These are phyloP conservation scores for Eragrostis nindensis DNA, from an alignment of 176 grass and related monocot genomes.

Conservation along the genomic window DNA sequence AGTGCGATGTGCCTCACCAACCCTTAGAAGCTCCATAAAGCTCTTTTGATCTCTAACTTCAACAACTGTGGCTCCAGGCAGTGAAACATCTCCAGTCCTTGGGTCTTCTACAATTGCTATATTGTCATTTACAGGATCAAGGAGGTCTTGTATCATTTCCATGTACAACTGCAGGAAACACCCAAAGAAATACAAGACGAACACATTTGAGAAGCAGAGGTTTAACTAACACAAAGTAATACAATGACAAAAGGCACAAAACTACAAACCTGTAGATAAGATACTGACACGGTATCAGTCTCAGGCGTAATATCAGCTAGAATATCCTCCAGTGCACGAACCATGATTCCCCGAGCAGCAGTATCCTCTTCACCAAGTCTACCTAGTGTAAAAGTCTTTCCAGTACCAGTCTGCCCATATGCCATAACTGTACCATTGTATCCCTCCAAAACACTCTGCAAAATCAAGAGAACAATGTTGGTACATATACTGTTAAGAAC, in stretches of 20 bases:
- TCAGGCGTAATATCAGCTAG: constrained; percentile 78
- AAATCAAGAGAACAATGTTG: constrained; percentile 30
- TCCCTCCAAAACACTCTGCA: constrained; percentile 94
- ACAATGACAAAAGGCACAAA: constrained; percentile 4
- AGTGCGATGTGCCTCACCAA: constrained; percentile 93
- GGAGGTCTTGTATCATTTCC: constrained; percentile 99
- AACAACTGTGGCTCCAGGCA: constrained; percentile 85
- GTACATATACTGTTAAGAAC: constrained; percentile 15
- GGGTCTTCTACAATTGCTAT: constrained; percentile 99
- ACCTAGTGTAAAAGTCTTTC: constrained; percentile 98
- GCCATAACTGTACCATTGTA: constrained; percentile 99
- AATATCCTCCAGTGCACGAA: constrained; percentile 99
- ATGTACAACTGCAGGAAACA: constrained; percentile 81
- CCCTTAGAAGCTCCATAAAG: constrained; percentile 90
- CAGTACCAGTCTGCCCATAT: constrained; percentile 99
- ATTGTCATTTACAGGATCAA: constrained; percentile 98
- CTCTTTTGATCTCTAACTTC: constrained; percentile 94
- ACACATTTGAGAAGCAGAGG: constrained; percentile 16
- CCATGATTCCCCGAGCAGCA: constrained; percentile 95
- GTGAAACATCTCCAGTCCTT: constrained; percentile 91
- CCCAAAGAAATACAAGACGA: constrained; percentile 20
- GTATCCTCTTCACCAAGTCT: constrained; percentile 98
- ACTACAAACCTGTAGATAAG: constrained; percentile 90
- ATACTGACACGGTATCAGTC: constrained; percentile 81
- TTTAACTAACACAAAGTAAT: constrained; percentile 2